Conservation (phyloP, 2,329 filamentous ascomycete species). For the Colletotrichum siamense region DNA sequence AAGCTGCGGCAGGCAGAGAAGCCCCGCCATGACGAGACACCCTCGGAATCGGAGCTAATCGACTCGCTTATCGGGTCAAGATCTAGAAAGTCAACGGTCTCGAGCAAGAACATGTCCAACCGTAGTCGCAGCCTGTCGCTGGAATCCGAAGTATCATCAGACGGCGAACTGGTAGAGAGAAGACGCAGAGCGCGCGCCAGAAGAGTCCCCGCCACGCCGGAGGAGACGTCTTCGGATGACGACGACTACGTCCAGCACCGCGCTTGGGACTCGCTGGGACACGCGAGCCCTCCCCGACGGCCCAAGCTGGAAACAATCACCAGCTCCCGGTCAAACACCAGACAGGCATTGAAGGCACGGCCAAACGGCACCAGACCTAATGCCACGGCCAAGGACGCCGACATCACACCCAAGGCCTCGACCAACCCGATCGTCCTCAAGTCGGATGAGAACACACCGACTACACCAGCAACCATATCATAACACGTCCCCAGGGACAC, state of each 20-base stretch:
- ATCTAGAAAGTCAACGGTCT: slow-evolving; percentile 19
- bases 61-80: slow-evolving; percentile 41
- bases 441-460: slow-evolving; percentile 6
- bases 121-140: slow-evolving; percentile 44
- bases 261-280: slow-evolving; percentile 27
- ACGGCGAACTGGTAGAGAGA: slow-evolving; percentile 22
- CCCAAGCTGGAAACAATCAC: slow-evolving; percentile 53
- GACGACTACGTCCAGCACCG: slow-evolving; percentile 24
- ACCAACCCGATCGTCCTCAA: slow-evolving; percentile 8
- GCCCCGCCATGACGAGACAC: slow-evolving; percentile 30
- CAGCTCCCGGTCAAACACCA: slow-evolving; percentile 42
- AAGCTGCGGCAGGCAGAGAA: slow-evolving; percentile 46
- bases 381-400: not conserved
- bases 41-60: slow-evolving; percentile 49
- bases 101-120: slow-evolving; percentile 27
- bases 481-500: not conserved
- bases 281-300: slow-evolving; percentile 40
- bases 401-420: slow-evolving; percentile 19
- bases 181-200: slow-evolving; percentile 7
- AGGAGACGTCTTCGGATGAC: slow-evolving; percentile 35
- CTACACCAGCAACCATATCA: not conserved
- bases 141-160: slow-evolving; percentile 35
- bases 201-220: slow-evolving; percentile 25
- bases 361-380: slow-evolving; percentile 18
- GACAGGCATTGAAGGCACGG: slow-evolving; percentile 30